Conservation (phyloP, 768 basidiomycete genomes). For the Cystofilobasidium capitatum region DNA sequence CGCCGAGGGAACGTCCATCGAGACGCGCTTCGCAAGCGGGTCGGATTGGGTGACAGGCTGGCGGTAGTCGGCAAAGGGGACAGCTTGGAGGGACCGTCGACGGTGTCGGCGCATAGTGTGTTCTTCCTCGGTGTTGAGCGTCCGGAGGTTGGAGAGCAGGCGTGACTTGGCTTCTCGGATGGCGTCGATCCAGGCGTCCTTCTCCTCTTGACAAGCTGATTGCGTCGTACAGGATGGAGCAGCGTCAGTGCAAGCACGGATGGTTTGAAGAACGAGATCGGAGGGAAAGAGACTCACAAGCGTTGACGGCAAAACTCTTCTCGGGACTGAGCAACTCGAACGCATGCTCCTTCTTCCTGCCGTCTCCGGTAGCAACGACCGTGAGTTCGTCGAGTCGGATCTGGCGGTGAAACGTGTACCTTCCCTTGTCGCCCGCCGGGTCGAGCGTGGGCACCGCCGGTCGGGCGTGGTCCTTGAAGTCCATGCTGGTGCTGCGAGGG, state of each 20-base stretch:
- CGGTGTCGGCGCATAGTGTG: conserved; percentile 27
- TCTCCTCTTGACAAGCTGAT: conserved; percentile 28
- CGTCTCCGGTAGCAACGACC: conserved; percentile 29
- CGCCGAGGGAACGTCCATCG: neutral
- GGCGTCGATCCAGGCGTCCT: conserved; percentile 33
- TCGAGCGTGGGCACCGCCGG: neutral
- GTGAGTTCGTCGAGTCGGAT: conserved; percentile 35
- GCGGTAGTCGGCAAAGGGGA: conserved; percentile 6
- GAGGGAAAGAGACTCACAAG: conserved; percentile 28
- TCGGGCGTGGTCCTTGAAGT: conserved; percentile 40
- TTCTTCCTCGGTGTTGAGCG: conserved; percentile 32
- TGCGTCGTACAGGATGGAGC: neutral
- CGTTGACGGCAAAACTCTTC: conserved; percentile 33
- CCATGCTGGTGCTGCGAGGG: conserved; percentile 36
- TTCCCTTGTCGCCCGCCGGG: conserved; percentile 1
- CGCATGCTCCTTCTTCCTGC: conserved; percentile 12
- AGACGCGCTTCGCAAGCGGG: neutral
- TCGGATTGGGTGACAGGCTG: neutral
- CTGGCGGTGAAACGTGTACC: conserved; percentile 28
- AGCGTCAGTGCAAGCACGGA: neutral
- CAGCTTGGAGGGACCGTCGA: conserved; percentile 23
- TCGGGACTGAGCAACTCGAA: conserved; percentile 33
- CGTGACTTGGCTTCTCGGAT: conserved; percentile 33
- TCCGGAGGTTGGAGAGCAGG: conserved; percentile 31
- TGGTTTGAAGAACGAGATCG: no score